Evolutionary conservation across 805 yeast genomes (phyloP), one percentile per base, ranked within the genome.

Genomic region (Wickerhamomyces bovis): DNA sequence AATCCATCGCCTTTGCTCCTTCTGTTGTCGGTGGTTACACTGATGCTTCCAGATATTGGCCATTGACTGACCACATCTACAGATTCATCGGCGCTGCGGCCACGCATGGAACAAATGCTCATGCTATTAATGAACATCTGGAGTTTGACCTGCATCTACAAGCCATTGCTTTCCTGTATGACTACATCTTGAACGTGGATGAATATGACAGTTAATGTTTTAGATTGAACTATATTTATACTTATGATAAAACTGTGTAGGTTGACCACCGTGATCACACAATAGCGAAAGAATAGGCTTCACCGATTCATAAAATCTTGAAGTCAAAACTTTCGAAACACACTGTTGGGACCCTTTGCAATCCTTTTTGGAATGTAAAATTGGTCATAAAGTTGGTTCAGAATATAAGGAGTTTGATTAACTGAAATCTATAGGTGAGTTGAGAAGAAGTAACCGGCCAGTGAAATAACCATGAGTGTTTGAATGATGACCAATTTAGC

Each of bases 51-150:
- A 67, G 75, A 53, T 81, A 81, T 61, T 78, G 83, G 81, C 62
- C 69, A 44, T 66, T 81, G 56, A 70, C 82, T 15, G 66, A 64
- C 44, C 71, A 78, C 58, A 78, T 80, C 46, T 80, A 70, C 67
- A 71, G 86, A 54, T 80, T 66, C 44, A 50, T 55, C 48, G 66
- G 59, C 12, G 45, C 60, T 13, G 38, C 41, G 16, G 52, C 50
- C 33, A 43, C 42, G 4, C 50, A 50, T 12, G 47, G 50, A 2
- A 52, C 63, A 28, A 68, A 73, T 39, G 66, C 72, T 39, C 92
- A 85, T 64, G 78, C 85, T 28, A 81, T 83, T 18, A 76, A 85
- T 58, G 94, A 86, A 61, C 73, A 68, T 52, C 60, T 78, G 41
- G 65, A 69, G 15, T 60, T 81, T 48, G 76, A 74, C 45, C 68